Evolutionary conservation across 2,329 filamentous ascomycete species (phyloP).

Genomic region (Diaporthe aspalathi): DNA sequence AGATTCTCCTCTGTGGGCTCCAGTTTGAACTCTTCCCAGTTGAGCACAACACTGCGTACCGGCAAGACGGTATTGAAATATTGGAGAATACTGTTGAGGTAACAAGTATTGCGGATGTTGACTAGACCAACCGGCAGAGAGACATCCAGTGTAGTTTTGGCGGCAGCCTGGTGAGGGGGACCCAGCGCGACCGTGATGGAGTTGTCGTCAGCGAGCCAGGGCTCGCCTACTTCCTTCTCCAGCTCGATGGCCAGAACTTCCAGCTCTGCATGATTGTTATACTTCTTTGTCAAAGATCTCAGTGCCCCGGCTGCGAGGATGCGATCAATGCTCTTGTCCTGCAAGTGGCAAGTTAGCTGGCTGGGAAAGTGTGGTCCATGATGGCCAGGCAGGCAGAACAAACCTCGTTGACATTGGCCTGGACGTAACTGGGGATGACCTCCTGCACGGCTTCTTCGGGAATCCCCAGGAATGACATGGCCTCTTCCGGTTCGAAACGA

Average conservation of each 20-base stretch:
- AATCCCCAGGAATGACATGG: conserved; percentile 41
- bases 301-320: conserved; percentile 34
- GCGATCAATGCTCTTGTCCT: conserved; percentile 35
- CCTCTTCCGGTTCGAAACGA: conserved; percentile 42
- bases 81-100: conserved; percentile 95
- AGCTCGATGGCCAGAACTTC: conserved; percentile 20
- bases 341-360: background rate
- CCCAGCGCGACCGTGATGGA: conserved; percentile 14
- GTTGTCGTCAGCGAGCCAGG: conserved; percentile 16
- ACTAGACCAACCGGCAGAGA: conserved; percentile 85
- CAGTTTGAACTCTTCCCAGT: conserved; percentile 78
- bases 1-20: conserved; percentile 73
- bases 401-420: conserved; percentile 28
- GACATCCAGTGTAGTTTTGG: conserved; percentile 46
- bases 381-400: conserved; percentile 1
- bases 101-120: conserved; percentile 98
- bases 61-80: conserved; percentile 92
- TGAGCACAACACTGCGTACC: conserved; percentile 81
- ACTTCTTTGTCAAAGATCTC: conserved; percentile 20
- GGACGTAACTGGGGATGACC: conserved; percentile 27
- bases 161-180: background rate
- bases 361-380: background rate
- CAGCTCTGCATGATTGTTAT: conserved; percentile 27
- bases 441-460: conserved; percentile 32
- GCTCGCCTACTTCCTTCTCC: conserved; percentile 26